Evolutionary conservation across 352 stramenopile genomes (phyloP).

Genomic region (Ophiocytium majus): DNA sequence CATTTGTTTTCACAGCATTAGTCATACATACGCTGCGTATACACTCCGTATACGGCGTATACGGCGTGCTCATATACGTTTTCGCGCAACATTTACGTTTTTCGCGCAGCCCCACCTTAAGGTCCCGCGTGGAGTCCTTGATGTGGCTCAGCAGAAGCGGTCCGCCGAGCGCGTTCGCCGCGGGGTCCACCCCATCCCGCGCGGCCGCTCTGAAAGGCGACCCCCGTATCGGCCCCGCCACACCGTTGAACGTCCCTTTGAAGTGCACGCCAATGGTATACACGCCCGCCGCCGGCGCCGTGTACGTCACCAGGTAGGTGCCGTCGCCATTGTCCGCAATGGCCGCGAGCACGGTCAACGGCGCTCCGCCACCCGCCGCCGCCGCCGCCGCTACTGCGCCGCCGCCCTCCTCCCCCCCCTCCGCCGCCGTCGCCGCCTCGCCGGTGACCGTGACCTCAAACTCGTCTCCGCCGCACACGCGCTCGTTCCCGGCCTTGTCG

Average conservation of each 20-base stretch:
- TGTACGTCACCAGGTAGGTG: conserved; percentile 87
- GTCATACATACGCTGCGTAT: too few relatives aligned
- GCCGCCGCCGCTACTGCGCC: conserved; percentile 15
- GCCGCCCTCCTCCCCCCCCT: conserved; percentile 25
- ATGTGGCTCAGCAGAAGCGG: conserved; percentile 59
- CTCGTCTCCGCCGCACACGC: conserved; percentile 88
- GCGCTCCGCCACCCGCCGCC: neutral
- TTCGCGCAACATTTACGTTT: too few relatives aligned
- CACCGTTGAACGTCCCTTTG: conserved; percentile 82
- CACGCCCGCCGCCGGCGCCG: conserved; percentile 68
- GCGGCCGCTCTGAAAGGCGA: conserved; percentile 74
- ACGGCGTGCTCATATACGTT: too few relatives aligned
- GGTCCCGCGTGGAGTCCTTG: conserved; percentile 59
- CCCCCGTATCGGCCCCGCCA: conserved; percentile 84
- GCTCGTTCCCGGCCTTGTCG: conserved; percentile 64
- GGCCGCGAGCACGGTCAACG: conserved; percentile 28
- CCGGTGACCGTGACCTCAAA: conserved; percentile 70
- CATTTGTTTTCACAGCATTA: too few relatives aligned
- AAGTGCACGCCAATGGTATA: conserved; percentile 85
- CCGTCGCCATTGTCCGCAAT: conserved; percentile 82
- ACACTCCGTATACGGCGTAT: too few relatives aligned
- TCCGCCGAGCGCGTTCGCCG: conserved; percentile 63
- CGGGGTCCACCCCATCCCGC: conserved; percentile 55
- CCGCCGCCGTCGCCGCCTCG: conserved; percentile 25
- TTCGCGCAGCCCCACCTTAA: too few relatives aligned